Percentiles rank a stretch among this genome's conserved stretches.
phyloP scores from a whole-genome alignment of 208 protist species.

The Acanthamoeba rhysodes region DNA sequence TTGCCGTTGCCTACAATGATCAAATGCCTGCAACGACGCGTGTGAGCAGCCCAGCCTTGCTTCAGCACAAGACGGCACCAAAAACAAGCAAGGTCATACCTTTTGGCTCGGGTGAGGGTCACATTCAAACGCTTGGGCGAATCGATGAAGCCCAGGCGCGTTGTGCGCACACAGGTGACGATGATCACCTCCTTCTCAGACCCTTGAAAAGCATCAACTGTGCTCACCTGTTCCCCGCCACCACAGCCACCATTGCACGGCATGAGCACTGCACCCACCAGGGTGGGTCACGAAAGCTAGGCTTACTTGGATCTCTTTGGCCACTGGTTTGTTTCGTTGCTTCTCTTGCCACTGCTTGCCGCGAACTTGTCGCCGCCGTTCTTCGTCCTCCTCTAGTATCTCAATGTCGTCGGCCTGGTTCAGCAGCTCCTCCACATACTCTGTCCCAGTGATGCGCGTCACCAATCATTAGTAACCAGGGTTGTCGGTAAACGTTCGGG shows the following conservation, averaged over 20 bases:
- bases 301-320: constrained; percentile 48
- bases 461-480: background rate
- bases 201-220: constrained; percentile 91
- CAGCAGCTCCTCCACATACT: constrained; percentile 72
- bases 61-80: background rate
- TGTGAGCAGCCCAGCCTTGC: background rate
- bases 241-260: background rate
- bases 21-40: constrained; percentile 75
- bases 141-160: constrained; percentile 87
- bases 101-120: constrained; percentile 87
- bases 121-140: constrained; percentile 90
- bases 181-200: constrained; percentile 90
- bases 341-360: constrained; percentile 75
- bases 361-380: background rate
- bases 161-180: constrained; percentile 85
- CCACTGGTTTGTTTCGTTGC: constrained; percentile 67
- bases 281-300: background rate
- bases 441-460: background rate
- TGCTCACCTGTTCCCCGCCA: constrained; percentile 83
- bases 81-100: background rate
- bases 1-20: constrained; percentile 82
- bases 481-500: background rate
- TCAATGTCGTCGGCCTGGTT: constrained; percentile 63
- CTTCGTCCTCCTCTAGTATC: constrained; percentile 31
- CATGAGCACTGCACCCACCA: background rate